phyloP scores from a whole-genome alignment of 2,329 filamentous ascomycete species.

The Golovinomyces cichoracearum region DNA sequence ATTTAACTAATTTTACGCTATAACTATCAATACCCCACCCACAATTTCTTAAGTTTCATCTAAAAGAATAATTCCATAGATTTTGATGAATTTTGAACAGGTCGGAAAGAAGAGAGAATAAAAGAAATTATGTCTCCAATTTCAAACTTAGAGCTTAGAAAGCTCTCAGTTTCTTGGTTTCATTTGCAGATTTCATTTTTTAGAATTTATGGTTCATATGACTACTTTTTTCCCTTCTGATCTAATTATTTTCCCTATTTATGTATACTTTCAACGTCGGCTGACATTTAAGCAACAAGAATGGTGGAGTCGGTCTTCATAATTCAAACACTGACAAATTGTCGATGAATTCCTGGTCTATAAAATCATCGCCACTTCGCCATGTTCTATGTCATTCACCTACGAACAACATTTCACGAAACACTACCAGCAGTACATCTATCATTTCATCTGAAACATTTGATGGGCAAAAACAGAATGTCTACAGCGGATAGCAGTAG shows the following conservation, averaged over 20 bases:
- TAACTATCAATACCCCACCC: too few species aligned
- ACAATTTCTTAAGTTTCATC: too few species aligned
- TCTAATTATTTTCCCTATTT: not conserved
- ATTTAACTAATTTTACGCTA: too few species aligned
- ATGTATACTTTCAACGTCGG: not conserved
- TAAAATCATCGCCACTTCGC: not conserved
- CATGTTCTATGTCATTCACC: not conserved
- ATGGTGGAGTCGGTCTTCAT: not conserved
- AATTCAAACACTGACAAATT: not conserved
- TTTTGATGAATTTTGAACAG: too few species aligned
- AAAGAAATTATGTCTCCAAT: too few species aligned
- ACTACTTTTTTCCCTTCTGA: not conserved
- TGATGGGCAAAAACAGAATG: too few species aligned
- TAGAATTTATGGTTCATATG: not conserved
- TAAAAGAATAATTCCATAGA: too few species aligned
- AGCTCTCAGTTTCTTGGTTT: not conserved
- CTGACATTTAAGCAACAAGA: not conserved
- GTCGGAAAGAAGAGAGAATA: too few species aligned
- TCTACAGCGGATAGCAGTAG: too few species aligned
- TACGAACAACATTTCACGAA: not conserved
- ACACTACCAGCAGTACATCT: not conserved
- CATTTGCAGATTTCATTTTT: not conserved
- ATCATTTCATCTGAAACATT: not conserved
- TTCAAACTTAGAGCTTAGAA: too few species aligned
- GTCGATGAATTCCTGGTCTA: not conserved